Evolutionary conservation across 2,329 filamentous ascomycete genomes (phyloP).

Genomic region (Byssochlamys sp.): DNA sequence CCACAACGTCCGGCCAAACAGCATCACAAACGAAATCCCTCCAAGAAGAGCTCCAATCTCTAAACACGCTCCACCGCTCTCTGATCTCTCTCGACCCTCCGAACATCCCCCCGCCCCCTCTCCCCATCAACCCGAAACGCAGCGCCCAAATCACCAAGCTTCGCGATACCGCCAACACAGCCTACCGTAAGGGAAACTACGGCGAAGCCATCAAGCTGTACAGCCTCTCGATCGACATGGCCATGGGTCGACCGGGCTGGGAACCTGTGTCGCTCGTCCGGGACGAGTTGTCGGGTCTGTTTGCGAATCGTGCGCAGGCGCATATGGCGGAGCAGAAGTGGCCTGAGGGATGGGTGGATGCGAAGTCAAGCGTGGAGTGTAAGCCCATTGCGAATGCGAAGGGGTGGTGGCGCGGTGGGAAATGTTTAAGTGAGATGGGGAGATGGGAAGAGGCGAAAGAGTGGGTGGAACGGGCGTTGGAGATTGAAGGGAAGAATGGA

Average conservation of each 20-base stretch:
- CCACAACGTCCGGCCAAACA: constrained; percentile 36
- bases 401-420: constrained; percentile 83
- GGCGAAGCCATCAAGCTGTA: constrained; percentile 72
- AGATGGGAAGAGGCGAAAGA: constrained; percentile 69
- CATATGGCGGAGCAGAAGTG: constrained; percentile 74
- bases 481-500: constrained; percentile 60
- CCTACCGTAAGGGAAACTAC: constrained; percentile 69
- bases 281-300: constrained; percentile 72
- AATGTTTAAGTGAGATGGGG: constrained; percentile 84
- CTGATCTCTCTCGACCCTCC: constrained; percentile 58
- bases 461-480: constrained; percentile 67
- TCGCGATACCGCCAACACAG: constrained; percentile 73
- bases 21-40: constrained; percentile 43
- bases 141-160: constrained; percentile 80
- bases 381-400: constrained; percentile 82
- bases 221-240: constrained; percentile 82
- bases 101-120: constrained; percentile 69
- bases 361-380: constrained; percentile 76
- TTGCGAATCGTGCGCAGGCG: constrained; percentile 81
- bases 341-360: constrained; percentile 79
- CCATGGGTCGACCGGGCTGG: constrained; percentile 69
- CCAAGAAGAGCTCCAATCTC: constrained; percentile 55
- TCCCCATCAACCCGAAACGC: constrained; percentile 88
- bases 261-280: constrained; percentile 73
- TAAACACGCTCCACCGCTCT: constrained; percentile 67